Base-by-base conservation (phyloP, 2,329 filamentous ascomycete genomes). In the Ascochyta lentis region DNA sequence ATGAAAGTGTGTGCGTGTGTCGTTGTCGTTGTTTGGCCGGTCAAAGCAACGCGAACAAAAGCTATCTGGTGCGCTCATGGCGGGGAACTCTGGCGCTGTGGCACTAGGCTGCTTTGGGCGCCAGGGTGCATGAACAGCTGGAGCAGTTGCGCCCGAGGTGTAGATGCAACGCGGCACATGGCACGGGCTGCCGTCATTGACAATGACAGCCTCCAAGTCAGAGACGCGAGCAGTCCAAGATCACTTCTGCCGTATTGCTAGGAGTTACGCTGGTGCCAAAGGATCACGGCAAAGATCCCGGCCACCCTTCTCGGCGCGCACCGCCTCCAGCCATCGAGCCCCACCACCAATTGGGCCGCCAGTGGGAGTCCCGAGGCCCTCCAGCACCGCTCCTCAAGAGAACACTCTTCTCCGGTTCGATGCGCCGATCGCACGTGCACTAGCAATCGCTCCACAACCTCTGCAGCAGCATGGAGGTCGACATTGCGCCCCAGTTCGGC, bases 401-500 rank as follows among this genome's bases (percentile, higher is more conserved):
- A 37, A 47, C 42, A 31, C 23, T 56, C 37, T 33, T 41, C 42
- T 43, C 34, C 44, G 49, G 48, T 52, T 53, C 44, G 54, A 57
- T 63, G 64, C 56, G 61, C 64, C 56, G 59, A 54, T 64, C 59
- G 56, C 64, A 60, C 46, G 56, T 52, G 37, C 60, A 56, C 58
- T 63, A 55, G 61, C 46, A 34, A 35, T 52, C 52, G 49, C 58
- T 48, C 56, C 56, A 50, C 61, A 61, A 45, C 44, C 40, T 41
- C 35, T 42, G 49, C 54, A 47, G 52, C 65, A 73, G 39, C 64
- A 96, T 96, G 91, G 90, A 93, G 78, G 85, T 91, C 77, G 92
- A 96, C 69, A 86, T 85, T 73, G 84, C 87, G 80, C 91, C 91
- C 73, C 90, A 91, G 69, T 96, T 99, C 78, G 95, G 95, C 79